Evolutionary conservation across 768 basidiomycete species (phyloP), one percentile per base, ranked within the genome.

Genomic region (Trichaptum fuscoviolaceum): DNA sequence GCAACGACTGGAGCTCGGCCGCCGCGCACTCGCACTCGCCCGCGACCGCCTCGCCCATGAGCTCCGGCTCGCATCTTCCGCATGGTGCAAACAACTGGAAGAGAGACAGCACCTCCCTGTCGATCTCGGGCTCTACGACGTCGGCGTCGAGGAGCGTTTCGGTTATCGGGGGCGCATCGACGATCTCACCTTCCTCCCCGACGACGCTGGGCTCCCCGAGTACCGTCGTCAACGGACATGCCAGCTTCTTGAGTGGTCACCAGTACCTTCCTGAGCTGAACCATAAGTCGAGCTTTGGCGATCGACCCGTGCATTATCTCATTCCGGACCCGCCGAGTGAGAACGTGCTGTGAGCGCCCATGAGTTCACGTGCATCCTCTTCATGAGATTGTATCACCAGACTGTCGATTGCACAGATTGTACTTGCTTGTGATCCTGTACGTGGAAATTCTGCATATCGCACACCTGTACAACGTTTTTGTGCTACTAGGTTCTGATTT

Each of bases 241-340:
- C 42, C 6, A 52, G 42, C 42, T 61, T 26, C 34, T 24, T 35
- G 26, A 61, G 60, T 18, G 26, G 60, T 5, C 15, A 35, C 10
- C 42, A 52, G 42, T 52, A 52, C 42, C 42, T 52, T 2, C 66
- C 63, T 58, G 73, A 63, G 69, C 74, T 81, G 67, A 66, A 61
- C 34, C 83, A 78, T 69, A 83, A 83, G 72, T 73, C 74, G 57
- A 82, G 81, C 73, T 78, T 85, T 72, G 83, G 80, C 63, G 78
- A 78, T 35, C 75, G 79, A 58, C 79, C 79, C 26, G 69, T 87
- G 67, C 86, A 87, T 73, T 86, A 84, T 77, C 72, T 87, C 66
- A 86, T 87, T 57, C 86, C 86, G 9, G 86, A 87, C 70, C 79
- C 86, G 80, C 86, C 85, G 20, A 69, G 70, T 71, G 63, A 65